Evolutionary conservation across 208 protist species (phyloP).

Genomic region (Acanthamoeba royreba): DNA sequence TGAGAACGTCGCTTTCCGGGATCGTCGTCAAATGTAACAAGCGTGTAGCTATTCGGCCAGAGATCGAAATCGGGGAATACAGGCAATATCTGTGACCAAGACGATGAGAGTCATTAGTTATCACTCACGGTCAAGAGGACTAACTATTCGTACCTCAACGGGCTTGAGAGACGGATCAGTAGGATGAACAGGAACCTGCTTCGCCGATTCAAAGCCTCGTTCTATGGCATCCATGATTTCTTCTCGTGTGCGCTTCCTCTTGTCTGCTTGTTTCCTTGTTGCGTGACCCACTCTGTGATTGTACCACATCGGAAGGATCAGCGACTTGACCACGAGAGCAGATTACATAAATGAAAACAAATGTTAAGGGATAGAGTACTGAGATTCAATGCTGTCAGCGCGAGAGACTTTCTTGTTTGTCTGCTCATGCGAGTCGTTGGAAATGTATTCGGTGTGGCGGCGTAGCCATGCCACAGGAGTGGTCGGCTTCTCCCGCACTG

Average conservation of each 20-base stretch:
- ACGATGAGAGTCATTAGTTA: neutral
- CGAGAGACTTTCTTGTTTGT: neutral
- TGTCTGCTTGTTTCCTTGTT: neutral
- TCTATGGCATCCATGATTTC: conserved; percentile 43
- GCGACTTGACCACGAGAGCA: no score
- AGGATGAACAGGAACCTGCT: conserved; percentile 49
- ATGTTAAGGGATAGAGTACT: neutral
- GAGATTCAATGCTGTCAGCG: neutral
- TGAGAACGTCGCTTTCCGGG: neutral
- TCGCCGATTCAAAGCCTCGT: conserved; percentile 37
- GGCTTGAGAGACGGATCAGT: conserved; percentile 46
- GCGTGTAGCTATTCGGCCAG: conserved; percentile 56
- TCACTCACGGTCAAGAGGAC: neutral
- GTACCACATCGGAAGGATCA: neutral
- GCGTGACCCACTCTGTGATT: neutral
- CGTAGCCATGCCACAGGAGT: conserved; percentile 47
- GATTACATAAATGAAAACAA: neutral
- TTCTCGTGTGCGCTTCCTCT: neutral
- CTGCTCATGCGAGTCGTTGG: neutral
- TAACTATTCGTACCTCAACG: neutral
- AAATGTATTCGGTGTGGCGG: conserved; percentile 52
- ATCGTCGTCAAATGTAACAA: conserved; percentile 50
- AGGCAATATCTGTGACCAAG: neutral
- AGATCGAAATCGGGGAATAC: conserved; percentile 62
- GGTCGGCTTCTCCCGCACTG: conserved; percentile 18